These are phyloP conservation scores for Aspergillus flavus DNA, from an alignment of 2,329 filamentous ascomycete species.

Conservation along the genomic window DNA sequence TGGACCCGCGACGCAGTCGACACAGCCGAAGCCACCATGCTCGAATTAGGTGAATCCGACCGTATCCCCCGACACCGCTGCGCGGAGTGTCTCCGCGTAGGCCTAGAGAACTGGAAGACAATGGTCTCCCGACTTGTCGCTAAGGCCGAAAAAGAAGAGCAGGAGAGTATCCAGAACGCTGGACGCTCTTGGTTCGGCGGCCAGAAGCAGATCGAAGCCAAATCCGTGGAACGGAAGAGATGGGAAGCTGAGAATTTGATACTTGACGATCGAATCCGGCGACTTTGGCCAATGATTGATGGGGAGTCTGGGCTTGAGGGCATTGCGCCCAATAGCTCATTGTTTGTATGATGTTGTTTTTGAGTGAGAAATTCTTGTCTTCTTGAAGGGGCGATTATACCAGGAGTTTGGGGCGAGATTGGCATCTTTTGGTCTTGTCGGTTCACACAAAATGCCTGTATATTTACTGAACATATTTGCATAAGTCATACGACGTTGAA, in stretches of 20 bases:
- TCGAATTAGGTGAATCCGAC: conserved; percentile 35
- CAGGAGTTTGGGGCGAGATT: conserved; percentile 4
- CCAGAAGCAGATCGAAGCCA: conserved; percentile 29
- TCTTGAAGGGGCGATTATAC: neutral
- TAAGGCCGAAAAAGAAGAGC: conserved; percentile 39
- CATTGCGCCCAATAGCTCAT: conserved; percentile 32
- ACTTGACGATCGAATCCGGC: conserved; percentile 37
- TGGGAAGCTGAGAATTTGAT: conserved; percentile 47
- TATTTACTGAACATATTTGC: neutral
- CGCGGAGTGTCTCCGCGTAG: conserved; percentile 73
- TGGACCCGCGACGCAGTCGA: conserved; percentile 92
- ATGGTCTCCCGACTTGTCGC: conserved; percentile 73
- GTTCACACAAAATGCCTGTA: neutral
- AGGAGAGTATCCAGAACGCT: conserved; percentile 36
- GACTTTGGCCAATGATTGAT: conserved; percentile 34
- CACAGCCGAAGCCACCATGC: conserved; percentile 68
- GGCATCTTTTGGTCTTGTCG: neutral
- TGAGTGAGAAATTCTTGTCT: neutral
- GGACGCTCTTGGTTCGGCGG: conserved; percentile 38
- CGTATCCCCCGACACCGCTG: conserved; percentile 62
- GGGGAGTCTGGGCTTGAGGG: conserved; percentile 32
- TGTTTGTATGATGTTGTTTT: conserved; percentile 22
- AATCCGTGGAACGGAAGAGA: conserved; percentile 33
- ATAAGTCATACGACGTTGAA: neutral
- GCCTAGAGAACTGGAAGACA: conserved; percentile 76